Base-by-base conservation (phyloP, 441 rosid genomes). In the Gossypium gossypioides region DNA sequence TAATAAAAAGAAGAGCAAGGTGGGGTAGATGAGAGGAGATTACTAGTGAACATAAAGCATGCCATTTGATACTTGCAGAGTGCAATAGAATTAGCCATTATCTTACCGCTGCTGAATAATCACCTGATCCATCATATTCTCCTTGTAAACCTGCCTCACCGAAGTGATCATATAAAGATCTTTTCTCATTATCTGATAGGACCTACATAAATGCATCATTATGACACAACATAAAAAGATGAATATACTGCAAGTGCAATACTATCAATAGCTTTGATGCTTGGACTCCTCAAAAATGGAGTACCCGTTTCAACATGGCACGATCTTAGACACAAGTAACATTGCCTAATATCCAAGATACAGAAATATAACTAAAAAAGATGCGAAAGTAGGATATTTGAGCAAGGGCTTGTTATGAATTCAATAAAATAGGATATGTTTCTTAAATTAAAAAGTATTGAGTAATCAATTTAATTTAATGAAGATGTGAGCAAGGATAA, bases 171-270 rank as follows among this genome's bases (percentile, higher is more conserved):
- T 91, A 94, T 72, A 77, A 71, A 4, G 98, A 86, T 81, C 93
- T 87, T 83, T 94, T 90, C 88, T 90, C 93, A 48, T 88, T 91
- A 84, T 94, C 98, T 76, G 98, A 94, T 77, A 94, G 83, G 46
- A 94, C 97, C 97, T 91, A 85, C 81, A 87, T 1, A 56, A 75
- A 77, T 72, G 77, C 82, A 81, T 85, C 75, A 77, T 83, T 72
- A 72, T 77, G 74, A 76, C 40, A 67, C 51, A 52, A 57, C 73
- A 72, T 69, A 55, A 77, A 34, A 68, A 57, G 44, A 70, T 18
- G 3, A 19, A 48, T 62, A 69, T 2, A 37, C 24, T 12, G 7
- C 18, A 42, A 57, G 40, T 61, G 5, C 74, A 42, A 69, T 15
- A 19, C 8, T 46, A 71, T 27, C 42, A 32, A 10, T 60, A 56